Evolutionary conservation across 1,139 yeast genomes (phyloP).

Genomic region (Debaryomyces subglobosus): DNA sequence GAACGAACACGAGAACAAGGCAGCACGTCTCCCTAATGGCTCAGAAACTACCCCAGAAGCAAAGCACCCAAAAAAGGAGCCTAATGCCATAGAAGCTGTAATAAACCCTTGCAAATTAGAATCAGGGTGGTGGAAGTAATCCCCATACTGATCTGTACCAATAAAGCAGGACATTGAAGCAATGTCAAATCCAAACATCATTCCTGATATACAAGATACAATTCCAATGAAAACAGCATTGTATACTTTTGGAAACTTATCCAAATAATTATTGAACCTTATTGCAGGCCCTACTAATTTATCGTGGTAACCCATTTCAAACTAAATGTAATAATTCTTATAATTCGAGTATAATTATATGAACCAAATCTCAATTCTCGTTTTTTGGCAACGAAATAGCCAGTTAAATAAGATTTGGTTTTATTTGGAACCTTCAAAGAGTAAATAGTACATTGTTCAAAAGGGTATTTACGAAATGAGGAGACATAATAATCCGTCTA

Average conservation of each 20-base stretch:
- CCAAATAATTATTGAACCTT: conserved; percentile 30
- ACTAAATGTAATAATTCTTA: not conserved
- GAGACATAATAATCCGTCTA: not conserved
- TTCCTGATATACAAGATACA: conserved; percentile 53
- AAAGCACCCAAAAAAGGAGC: conserved; percentile 39
- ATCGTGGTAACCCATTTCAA: conserved; percentile 35
- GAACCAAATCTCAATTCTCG: not conserved
- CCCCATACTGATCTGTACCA: conserved; percentile 40
- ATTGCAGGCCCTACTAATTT: conserved; percentile 32
- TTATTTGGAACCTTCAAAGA: not conserved
- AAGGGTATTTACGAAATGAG: not conserved
- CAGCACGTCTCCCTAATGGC: conserved; percentile 39
- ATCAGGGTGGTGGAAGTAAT: conserved; percentile 11
- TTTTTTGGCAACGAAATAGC: too few species aligned
- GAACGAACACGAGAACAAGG: conserved; percentile 30
- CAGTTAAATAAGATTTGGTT: too few species aligned
- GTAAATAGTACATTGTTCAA: not conserved
- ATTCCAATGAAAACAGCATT: conserved; percentile 43
- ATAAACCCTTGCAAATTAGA: conserved; percentile 35
- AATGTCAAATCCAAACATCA: conserved; percentile 64
- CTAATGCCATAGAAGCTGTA: conserved; percentile 38
- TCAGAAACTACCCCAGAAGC: conserved; percentile 34
- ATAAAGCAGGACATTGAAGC: conserved; percentile 62
- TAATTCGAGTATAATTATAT: not conserved
- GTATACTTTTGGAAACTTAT: conserved; percentile 41